Conservation (phyloP, 2,329 filamentous ascomycete species). For the Aspergillus niger region DNA sequence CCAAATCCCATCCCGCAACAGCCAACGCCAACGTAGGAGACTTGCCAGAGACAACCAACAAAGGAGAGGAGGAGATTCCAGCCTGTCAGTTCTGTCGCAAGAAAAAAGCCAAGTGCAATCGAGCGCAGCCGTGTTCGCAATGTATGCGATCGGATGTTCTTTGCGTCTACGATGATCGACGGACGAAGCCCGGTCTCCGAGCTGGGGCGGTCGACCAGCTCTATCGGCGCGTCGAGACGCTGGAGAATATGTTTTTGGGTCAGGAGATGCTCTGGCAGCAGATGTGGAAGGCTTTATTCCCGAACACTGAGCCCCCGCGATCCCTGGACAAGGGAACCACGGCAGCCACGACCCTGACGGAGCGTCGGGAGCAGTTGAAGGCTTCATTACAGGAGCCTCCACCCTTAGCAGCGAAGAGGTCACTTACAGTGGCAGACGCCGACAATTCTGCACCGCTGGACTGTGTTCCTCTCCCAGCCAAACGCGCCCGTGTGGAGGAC, state of each 20-base stretch:
- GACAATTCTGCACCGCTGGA: no score
- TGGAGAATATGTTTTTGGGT: conserved; percentile 26
- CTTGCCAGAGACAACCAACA: background rate
- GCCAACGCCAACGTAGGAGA: no score
- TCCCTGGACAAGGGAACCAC: no score
- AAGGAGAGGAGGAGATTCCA: conserved; percentile 19
- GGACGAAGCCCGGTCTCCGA: conserved; percentile 33
- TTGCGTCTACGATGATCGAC: conserved; percentile 38
- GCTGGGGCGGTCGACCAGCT: conserved; percentile 38
- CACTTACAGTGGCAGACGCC: no score
- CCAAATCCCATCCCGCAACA: no score
- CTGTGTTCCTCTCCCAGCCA: no score
- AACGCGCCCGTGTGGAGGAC: no score
- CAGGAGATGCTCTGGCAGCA: conserved; percentile 24
- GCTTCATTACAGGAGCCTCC: no score
- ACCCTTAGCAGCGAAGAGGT: no score
- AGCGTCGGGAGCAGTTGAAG: no score
- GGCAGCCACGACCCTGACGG: no score
- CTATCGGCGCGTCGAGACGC: conserved; percentile 31
- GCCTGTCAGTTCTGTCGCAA: conserved; percentile 48
- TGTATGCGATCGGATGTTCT: conserved; percentile 38
- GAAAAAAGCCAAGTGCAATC: conserved; percentile 50
- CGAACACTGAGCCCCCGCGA: no score
- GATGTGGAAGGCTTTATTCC: conserved; percentile 17
- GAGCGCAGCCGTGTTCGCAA: conserved; percentile 48